These are phyloP conservation scores for Dactylellina cionopaga DNA, from an alignment of 2,329 filamentous ascomycete species.

Conservation along the genomic window DNA sequence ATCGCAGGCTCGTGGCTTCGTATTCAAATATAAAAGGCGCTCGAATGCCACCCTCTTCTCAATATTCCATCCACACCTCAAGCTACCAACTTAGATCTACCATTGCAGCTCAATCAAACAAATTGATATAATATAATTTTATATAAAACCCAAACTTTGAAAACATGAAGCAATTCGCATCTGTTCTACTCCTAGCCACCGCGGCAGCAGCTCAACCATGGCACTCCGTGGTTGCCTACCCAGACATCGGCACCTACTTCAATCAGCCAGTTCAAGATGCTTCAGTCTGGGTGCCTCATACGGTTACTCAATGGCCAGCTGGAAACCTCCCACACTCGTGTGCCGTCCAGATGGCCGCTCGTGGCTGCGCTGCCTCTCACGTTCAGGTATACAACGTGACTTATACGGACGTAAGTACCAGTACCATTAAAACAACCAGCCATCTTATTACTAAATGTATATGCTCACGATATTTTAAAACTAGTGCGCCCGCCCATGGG, in stretches of 20 bases:
- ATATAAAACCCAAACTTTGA: background rate
- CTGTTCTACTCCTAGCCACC: background rate
- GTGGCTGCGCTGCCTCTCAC: constrained; percentile 21
- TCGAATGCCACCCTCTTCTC: constrained; percentile 4
- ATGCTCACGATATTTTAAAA: background rate
- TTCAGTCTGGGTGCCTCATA: constrained; percentile 24
- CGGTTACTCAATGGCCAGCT: constrained; percentile 29
- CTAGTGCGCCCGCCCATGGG: constrained; percentile 42
- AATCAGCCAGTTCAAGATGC: constrained; percentile 14
- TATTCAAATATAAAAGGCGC: constrained; percentile 4
- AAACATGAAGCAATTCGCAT: constrained; percentile 31
- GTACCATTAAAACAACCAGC: background rate
- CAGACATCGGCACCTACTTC: constrained; percentile 26
- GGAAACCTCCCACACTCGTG: constrained; percentile 30
- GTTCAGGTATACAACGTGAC: constrained; percentile 41
- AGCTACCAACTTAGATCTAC: background rate
- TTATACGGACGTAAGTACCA: constrained; percentile 21
- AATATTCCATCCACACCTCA: background rate
- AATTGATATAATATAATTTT: background rate
- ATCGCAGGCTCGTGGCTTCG: background rate
- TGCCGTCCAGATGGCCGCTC: constrained; percentile 24
- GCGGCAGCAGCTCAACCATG: constrained; percentile 18
- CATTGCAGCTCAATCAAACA: background rate
- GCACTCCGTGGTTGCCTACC: constrained; percentile 31
- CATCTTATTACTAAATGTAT: background rate